These are phyloP conservation scores for Plasmodium ovale DNA, from an alignment of 169 alveolate species.

Conservation along the genomic window DNA sequence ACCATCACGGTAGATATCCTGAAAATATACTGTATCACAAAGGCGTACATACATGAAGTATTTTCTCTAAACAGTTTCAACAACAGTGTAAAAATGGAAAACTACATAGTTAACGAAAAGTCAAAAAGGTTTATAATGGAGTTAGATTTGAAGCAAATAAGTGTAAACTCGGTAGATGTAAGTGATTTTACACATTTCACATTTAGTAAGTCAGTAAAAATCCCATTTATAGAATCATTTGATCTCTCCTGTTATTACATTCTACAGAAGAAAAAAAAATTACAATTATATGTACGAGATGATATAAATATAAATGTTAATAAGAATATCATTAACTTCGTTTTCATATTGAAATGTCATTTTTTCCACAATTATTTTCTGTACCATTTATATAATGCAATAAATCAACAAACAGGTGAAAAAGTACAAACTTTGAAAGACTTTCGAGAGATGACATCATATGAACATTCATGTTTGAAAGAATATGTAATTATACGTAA, in stretches of 20 bases:
- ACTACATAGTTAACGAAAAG: not conserved
- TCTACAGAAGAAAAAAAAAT: slow-evolving; percentile 16
- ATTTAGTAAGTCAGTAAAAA: slow-evolving; percentile 12
- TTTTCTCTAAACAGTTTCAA: slow-evolving; percentile 36
- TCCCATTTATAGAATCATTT: slow-evolving; percentile 23
- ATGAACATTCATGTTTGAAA: not conserved
- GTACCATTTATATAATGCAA: slow-evolving; percentile 14
- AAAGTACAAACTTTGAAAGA: slow-evolving; percentile 1
- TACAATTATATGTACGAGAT: slow-evolving; percentile 31
- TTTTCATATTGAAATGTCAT: slow-evolving; percentile 14
- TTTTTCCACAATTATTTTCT: slow-evolving; percentile 16
- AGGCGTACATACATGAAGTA: slow-evolving; percentile 25
- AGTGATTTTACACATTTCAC: not conserved
- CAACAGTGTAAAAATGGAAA: slow-evolving; percentile 11
- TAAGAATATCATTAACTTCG: slow-evolving; percentile 21
- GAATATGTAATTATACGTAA: slow-evolving; percentile 33
- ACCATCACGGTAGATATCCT: slow-evolving; percentile 15
- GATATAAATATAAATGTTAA: slow-evolving; percentile 20
- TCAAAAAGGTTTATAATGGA: not conserved
- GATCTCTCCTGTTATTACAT: slow-evolving; percentile 17
- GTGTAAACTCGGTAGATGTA: not conserved
- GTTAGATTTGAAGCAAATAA: slow-evolving; percentile 13
- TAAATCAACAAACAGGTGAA: not conserved
- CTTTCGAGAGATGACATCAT: slow-evolving; percentile 1
- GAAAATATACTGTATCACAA: slow-evolving; percentile 25